These are phyloP conservation scores for Penicillium sp. DNA, from an alignment of 2,329 filamentous ascomycete species.

Conservation along the genomic window DNA sequence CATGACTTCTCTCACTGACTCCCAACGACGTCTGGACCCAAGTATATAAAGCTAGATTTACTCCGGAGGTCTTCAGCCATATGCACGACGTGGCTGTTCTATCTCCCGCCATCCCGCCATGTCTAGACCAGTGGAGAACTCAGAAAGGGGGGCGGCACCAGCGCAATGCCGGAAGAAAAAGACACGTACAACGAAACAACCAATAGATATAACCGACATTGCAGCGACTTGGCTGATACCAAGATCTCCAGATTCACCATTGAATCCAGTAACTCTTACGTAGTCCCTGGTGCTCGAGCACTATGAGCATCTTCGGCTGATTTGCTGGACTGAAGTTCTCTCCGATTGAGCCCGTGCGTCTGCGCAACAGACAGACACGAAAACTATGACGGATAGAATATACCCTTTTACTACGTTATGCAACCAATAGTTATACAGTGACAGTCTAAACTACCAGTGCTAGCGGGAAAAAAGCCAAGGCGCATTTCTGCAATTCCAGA, in stretches of 20 bases:
- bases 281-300: background rate
- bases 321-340: background rate
- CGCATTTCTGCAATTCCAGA: constrained; percentile 5
- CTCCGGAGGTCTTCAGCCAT: constrained; percentile 11
- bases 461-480: constrained; percentile 3
- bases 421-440: background rate
- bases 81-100: constrained; percentile 23
- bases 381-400: background rate
- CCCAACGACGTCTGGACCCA: constrained; percentile 5
- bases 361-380: background rate
- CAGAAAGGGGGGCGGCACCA: constrained; percentile 13
- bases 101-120: constrained; percentile 11
- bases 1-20: background rate
- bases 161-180: background rate
- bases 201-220: background rate
- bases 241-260: background rate
- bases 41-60: constrained; percentile 1
- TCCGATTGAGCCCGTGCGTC: constrained; percentile 7
- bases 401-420: background rate
- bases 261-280: background rate
- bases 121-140: constrained; percentile 8
- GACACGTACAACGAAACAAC: background rate
- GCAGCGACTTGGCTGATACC: background rate
- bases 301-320: background rate
- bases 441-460: background rate